Base-by-base conservation (phyloP, 106 monocot species). In the Platanthera guangdongensis region DNA sequence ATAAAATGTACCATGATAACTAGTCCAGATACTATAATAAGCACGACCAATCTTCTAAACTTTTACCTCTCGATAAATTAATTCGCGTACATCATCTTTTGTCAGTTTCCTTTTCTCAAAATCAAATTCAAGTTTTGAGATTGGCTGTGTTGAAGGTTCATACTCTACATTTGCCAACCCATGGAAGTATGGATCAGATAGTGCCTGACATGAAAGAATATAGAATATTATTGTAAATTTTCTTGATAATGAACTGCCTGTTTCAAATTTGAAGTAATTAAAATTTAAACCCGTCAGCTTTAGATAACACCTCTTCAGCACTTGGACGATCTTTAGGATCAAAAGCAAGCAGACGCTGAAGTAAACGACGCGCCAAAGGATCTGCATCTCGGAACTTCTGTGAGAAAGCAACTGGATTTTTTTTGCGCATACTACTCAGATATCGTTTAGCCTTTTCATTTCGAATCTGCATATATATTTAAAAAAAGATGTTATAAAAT, bases 381-480 rank as follows among this genome's bases (percentile, higher is more conserved):
- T 92, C 85, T 72, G 77, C 77, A 74, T 81, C 77, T 14, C 86
- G 89, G 72, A 92, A 89, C 76, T 87, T 92, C 52, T 87, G 86
- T 46, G 81, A 46, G 75, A 92, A 86, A 69, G 92, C 83, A 75
- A 89, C 75, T 63, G 75, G 80, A 19, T 77, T 52, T 48, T 92
- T 92, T 81, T 82, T 92, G 47, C 87, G 65, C 92, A 92, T 92
- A 75, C 76, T 81, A 74, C 52, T 77, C 68, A 92, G 81, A 81
- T 92, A 92, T 75, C 88, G 76, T 83, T 81, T 86, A 28, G 92
- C 92, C 69, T 92, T 92, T 63, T 87, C 92, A 86, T 89, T 92
- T 50, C 92, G 88, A 52, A 92, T 89, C 88, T 88, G 76, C 54
- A 75, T 73, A 57, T 1, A 19, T 75, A 18, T 53, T 21, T 18